A percentile compares a stretch with the other conserved stretches of the same genome.
These are phyloP conservation scores for Penicillium taxi DNA, from an alignment of 495 filamentous ascomycete species.

Conservation along the genomic window DNA sequence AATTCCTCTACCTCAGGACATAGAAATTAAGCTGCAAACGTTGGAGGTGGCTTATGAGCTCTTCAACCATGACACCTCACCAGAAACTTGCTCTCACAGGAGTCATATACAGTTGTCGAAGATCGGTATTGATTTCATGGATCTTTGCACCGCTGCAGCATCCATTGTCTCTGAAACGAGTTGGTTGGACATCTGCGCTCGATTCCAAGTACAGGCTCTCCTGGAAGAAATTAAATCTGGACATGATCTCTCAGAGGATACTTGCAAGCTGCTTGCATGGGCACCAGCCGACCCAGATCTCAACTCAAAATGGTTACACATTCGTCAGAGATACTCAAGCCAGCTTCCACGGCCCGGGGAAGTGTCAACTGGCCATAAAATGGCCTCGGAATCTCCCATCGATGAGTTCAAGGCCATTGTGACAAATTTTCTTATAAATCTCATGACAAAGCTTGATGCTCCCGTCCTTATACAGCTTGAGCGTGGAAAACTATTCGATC, in stretches of 20 bases:
- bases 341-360: conserved; percentile 7
- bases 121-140: conserved; percentile 41
- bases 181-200: conserved; percentile 39
- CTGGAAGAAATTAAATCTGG: conserved; percentile 36
- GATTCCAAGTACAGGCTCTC: conserved; percentile 44
- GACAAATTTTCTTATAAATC: conserved; percentile 21
- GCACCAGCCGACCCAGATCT: conserved; percentile 1
- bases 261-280: conserved; percentile 26
- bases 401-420: conserved; percentile 19
- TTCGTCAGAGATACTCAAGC: conserved; percentile 7
- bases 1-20: conserved; percentile 13
- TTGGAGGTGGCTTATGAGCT: conserved; percentile 14
- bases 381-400: conserved; percentile 8
- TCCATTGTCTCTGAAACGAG: conserved; percentile 12
- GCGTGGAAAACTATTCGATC: conserved; percentile 27
- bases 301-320: conserved; percentile 8
- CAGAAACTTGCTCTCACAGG: neutral
- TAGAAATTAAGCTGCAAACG: conserved; percentile 23
- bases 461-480: conserved; percentile 43
- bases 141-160: conserved; percentile 33
- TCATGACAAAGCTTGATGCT: conserved; percentile 29
- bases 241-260: conserved; percentile 12
- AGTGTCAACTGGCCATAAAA: neutral
- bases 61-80: conserved; percentile 4
- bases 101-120: conserved; percentile 24